Evolutionary conservation across 202 grass and related monocot species (phyloP), one percentile per base, ranked within the genome.

Genomic region (Carex arenaria): DNA sequence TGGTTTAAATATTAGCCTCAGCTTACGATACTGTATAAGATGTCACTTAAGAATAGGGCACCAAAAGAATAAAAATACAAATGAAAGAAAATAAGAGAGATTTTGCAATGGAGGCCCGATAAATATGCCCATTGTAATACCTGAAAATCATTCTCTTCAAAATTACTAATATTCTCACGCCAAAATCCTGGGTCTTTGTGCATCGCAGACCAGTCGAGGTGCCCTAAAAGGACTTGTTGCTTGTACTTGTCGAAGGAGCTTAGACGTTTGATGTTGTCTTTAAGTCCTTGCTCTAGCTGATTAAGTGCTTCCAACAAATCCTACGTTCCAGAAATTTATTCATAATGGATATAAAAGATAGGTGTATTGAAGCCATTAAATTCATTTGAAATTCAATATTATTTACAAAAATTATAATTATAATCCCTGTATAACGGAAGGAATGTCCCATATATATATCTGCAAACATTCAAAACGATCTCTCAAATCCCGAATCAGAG

Each of bases 111-210:
- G 22, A 26, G 40, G 10, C 69, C 69, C 4, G 0, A 42, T 2
- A 69, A 69, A 28, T 38, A 36, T 13, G 53, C 32, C 51, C 36
- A 78, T 38, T 36, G 69, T 60, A 78, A 20, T 95, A 99, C 96
- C 96, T 99, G 91, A 85, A 99, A 99, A 92, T 95, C 96, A 89
- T 99, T 99, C 85, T 99, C 96, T 83, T 99, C 93, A 76, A 99
- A 99, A 82, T 95, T 95, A 53, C 84, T 89, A 63, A 95, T 95
- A 83, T 99, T 99, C 30, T 98, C 96, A 20, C 89, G 91, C 96
- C 96, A 98, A 89, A 98, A 98, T 72, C 64, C 85, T 77, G 96
- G 91, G 74, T 98, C 88, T 86, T 95, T 98, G 88, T 98, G 93
- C 93, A 98, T 92, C 62, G 96, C 86, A 85, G 89, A 95, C 96